Conservation (phyloP, 202 grass and related monocot genomes). For the Carex arenaria region DNA sequence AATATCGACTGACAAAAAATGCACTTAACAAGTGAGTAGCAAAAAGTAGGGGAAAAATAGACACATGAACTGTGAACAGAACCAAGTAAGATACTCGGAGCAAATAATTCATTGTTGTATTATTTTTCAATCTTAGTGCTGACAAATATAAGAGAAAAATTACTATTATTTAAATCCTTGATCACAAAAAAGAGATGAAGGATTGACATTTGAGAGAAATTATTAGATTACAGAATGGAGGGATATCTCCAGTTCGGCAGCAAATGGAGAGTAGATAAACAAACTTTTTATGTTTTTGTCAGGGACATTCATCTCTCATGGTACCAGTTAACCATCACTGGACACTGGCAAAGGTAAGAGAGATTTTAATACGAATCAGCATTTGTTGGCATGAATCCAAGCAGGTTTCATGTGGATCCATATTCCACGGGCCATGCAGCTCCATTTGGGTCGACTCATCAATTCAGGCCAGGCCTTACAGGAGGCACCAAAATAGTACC, state of each 20-base stretch:
- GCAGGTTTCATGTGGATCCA: neutral
- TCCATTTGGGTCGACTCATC: neutral
- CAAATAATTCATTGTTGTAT: no score
- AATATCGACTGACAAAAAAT: no score
- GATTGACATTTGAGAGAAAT: no score
- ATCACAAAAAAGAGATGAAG: no score
- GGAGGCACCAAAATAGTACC: constrained; percentile 2
- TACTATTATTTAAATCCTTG: no score
- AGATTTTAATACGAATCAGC: neutral
- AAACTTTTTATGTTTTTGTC: neutral
- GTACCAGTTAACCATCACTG: constrained; percentile 7
- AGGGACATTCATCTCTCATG: neutral
- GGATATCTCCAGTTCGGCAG: neutral
- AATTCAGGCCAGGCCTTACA: neutral
- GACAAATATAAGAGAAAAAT: no score
- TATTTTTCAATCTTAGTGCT: no score
- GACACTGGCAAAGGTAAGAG: neutral
- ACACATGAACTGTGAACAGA: no score
- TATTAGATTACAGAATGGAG: no score
- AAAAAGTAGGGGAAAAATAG: no score
- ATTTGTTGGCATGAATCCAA: constrained; percentile 9
- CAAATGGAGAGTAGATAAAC: neutral
- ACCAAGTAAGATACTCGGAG: no score
- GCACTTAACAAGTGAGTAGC: no score
- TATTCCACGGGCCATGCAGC: constrained; percentile 1